Conservation (phyloP, 2,329 filamentous ascomycete genomes). For the Talaromyces funiculosus region DNA sequence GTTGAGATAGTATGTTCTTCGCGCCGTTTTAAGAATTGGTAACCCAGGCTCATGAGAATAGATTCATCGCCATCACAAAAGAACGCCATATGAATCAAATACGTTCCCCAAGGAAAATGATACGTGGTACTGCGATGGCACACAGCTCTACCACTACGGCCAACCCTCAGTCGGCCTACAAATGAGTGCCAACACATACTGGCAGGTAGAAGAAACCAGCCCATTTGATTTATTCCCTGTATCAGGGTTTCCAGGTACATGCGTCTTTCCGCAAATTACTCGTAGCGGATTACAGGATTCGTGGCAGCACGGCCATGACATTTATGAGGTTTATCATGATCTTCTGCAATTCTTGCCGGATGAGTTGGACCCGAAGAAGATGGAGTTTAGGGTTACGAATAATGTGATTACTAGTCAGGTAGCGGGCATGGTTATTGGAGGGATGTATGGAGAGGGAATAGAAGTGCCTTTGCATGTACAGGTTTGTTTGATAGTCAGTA, state of each 20-base stretch:
- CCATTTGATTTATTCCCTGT: conserved; percentile 54
- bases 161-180: conserved; percentile 41
- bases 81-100: conserved; percentile 73
- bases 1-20: conserved; percentile 56
- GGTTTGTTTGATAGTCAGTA: conserved; percentile 21
- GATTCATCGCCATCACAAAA: conserved; percentile 80
- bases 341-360: conserved; percentile 62
- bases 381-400: conserved; percentile 69
- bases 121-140: conserved; percentile 66
- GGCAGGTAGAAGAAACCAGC: conserved; percentile 55
- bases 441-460: conserved; percentile 53
- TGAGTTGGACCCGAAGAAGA: conserved; percentile 39
- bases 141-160: conserved; percentile 65
- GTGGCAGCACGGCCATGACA: conserved; percentile 68
- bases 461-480: conserved; percentile 48
- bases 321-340: conserved; percentile 69
- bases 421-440: conserved; percentile 65
- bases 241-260: conserved; percentile 64
- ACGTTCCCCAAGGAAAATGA: conserved; percentile 69
- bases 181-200: conserved; percentile 56
- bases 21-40: too few species aligned
- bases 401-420: conserved; percentile 80
- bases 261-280: conserved; percentile 78
- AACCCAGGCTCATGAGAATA: conserved; percentile 24
- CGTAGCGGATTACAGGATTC: conserved; percentile 65